Evolutionary conservation across 495 filamentous ascomycete genomes (phyloP).

Genomic region (Penicillium mononematosum): DNA sequence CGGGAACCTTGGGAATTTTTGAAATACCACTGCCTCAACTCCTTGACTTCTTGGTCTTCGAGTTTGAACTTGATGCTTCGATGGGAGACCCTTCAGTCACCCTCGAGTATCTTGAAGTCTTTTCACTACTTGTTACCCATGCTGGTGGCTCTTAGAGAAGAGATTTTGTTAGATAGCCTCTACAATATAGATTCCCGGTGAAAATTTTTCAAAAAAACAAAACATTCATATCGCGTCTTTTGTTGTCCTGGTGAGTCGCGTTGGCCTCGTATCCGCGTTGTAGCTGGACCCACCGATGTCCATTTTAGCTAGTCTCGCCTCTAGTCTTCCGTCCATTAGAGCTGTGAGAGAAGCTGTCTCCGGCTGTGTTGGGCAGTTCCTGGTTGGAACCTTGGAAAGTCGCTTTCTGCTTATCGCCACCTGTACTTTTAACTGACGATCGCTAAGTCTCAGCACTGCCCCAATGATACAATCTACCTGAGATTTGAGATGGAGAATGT

Average conservation of each 20-base stretch:
- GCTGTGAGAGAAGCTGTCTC: too few relatives aligned
- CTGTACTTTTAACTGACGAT: background rate
- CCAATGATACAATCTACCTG: background rate
- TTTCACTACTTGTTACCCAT: slow-evolving; percentile 46
- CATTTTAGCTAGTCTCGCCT: too few relatives aligned
- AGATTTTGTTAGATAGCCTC: slow-evolving; percentile 8
- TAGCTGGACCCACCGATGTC: too few relatives aligned
- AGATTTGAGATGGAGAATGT: background rate
- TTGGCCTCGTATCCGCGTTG: too few relatives aligned
- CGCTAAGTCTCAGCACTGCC: background rate
- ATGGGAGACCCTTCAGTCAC: slow-evolving; percentile 4
- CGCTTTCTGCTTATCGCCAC: too few relatives aligned
- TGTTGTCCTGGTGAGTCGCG: too few relatives aligned
- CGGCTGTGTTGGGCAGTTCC: too few relatives aligned
- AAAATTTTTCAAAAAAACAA: too few relatives aligned
- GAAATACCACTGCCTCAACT: slow-evolving; percentile 37
- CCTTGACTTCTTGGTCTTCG: slow-evolving; percentile 24
- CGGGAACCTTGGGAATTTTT: slow-evolving; percentile 53
- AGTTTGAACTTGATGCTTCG: slow-evolving; percentile 15
- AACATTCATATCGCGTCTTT: too few relatives aligned
- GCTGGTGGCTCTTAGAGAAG: slow-evolving; percentile 50
- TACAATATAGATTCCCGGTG: too few relatives aligned
- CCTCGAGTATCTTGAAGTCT: slow-evolving; percentile 20
- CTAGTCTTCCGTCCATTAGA: too few relatives aligned
- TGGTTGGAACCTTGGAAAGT: too few relatives aligned